Base-by-base conservation (phyloP, 2,329 filamentous ascomycete genomes). In the Calycina marina region DNA sequence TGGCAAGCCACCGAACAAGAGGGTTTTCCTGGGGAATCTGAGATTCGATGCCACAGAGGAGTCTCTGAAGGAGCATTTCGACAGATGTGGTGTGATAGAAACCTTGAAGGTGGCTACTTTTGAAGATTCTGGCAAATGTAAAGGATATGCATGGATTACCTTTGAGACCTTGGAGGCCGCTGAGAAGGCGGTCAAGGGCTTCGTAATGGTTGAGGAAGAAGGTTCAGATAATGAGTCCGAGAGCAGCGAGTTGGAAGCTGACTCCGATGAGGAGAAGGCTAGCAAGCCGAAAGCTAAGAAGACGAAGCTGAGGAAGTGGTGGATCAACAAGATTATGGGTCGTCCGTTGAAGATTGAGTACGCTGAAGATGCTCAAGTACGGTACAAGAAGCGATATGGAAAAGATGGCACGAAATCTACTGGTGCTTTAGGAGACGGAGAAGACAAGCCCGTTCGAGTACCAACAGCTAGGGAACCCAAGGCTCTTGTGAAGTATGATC, bases 91-190 rank as follows among this genome's bases (percentile, higher is more conserved):
- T 31, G 66, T 77, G 40, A 72, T 96, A 40, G 72, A 77, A 32
- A 81, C 81, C 60, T 69, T 84, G 42, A 88, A 93, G 58, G 64
- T 96, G 44, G 90, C 90, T 3, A 93, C 86, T 1, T 98, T 98
- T 52, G 83, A 96, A 56, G 92, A 98, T 55, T 78, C 78, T 13
- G 90, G 90, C 26, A 98, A 96, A 61, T 98, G 90, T 63, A 96
- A 96, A 61, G 92, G 90, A 12, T 98, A 79, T 58, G 90, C 78
- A 4, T 98, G 90, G 86, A 74, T 98, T 39, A 82, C 82, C 40
- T 98, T 96, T 57, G 76, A 77, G 51, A 75, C 85, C 31, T 52
- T 86, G 8, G 74, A 81, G 35, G 70, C 78, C 0, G 84, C 84
- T 0, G 71, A 76, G 30, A 69, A 68, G 48, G 82, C 81, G 3